Evolutionary conservation across 495 filamentous ascomycete species (phyloP), one percentile per base, ranked within the genome.

Genomic region (Polyplosphaeria fusca): DNA sequence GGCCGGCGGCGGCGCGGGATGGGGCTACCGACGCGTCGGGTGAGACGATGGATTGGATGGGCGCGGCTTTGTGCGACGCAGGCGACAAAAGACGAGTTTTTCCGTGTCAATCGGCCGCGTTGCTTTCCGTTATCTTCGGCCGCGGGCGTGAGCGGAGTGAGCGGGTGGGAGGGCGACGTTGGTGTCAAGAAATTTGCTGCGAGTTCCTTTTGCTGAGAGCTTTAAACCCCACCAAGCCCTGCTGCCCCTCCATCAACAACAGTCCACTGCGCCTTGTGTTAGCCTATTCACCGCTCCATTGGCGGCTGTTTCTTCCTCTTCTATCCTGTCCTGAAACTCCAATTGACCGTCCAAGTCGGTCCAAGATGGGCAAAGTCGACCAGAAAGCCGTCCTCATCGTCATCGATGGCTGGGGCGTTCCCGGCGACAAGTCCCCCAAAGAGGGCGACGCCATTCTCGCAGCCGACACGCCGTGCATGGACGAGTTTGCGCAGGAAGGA

Each of bases 321-420:
- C 18, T 11, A 24, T 30, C n/a, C 19, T 44, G 11, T 41, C n/a
- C n/a, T n/a, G n/a, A n/a, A n/a, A n/a, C n/a, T n/a, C 3, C 48
- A 49, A 48, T 50, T 54, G 47, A 62, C 55, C 58, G 32, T n/a
- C n/a, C n/a, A n/a, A n/a, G n/a, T n/a, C n/a, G n/a, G 37, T 2
- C 19, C 42, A 52, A 40, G 7, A 93, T 91, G 88, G 82, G 82
- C 66, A 74, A 82, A 63, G 86, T 91, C 69, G 84, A 91, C 68
- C 89, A 96, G 55, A 98, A 96, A 77, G 87, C 86, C 64, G 93
- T 87, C 70, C 79, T 98, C 72, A 92, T 97, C 79, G 91, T 95
- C 71, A 97, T 97, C 77, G 94, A 98, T 76, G 93, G 93, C 60
- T 98, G 93, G 93, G 93, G 93, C 70, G 84, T 97, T 60, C 81